Evolutionary conservation across 768 basidiomycete species (phyloP).

Genomic region (Hygrophoropsis aurantiaca): DNA sequence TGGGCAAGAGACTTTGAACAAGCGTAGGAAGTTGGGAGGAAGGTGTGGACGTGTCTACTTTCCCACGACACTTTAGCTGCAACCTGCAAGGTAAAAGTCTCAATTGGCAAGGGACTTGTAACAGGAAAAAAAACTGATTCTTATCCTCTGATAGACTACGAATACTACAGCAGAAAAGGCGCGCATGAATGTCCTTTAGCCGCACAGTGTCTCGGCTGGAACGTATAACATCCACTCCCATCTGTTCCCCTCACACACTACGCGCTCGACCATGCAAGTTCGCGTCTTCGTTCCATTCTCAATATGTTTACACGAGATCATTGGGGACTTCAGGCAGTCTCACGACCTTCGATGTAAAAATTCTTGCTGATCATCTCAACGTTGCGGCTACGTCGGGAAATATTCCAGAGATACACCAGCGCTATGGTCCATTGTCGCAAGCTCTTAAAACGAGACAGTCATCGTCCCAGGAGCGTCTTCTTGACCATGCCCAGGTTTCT

Average conservation of each 20-base stretch:
- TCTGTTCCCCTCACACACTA: constrained; percentile 18
- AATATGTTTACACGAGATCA: neutral
- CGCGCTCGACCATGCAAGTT: neutral
- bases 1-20: too few relatives aligned
- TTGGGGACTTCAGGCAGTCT: constrained; percentile 4
- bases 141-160: constrained; percentile 5
- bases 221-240: constrained; percentile 23
- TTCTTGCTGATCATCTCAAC: constrained; percentile 21
- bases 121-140: neutral
- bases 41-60: constrained; percentile 28
- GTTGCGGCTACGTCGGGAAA: constrained; percentile 16
- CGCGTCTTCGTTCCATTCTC: neutral
- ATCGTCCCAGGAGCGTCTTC: constrained; percentile 24
- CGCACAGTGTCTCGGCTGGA: constrained; percentile 35
- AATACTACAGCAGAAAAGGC: constrained; percentile 18
- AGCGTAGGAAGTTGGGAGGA: constrained; percentile 14
- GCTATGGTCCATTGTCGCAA: constrained; percentile 34
- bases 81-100: constrained; percentile 17
- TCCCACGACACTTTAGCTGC: constrained; percentile 26
- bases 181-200: constrained; percentile 64
- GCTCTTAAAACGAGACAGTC: constrained; percentile 4
- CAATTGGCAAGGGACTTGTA: neutral
- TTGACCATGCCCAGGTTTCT: constrained; percentile 34
- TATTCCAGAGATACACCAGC: constrained; percentile 34
- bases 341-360: constrained; percentile 11